Evolutionary conservation across 2,329 filamentous ascomycete species (phyloP), one percentile per base, ranked within the genome.

Genomic region (Cryoendolithus antarcticus): DNA sequence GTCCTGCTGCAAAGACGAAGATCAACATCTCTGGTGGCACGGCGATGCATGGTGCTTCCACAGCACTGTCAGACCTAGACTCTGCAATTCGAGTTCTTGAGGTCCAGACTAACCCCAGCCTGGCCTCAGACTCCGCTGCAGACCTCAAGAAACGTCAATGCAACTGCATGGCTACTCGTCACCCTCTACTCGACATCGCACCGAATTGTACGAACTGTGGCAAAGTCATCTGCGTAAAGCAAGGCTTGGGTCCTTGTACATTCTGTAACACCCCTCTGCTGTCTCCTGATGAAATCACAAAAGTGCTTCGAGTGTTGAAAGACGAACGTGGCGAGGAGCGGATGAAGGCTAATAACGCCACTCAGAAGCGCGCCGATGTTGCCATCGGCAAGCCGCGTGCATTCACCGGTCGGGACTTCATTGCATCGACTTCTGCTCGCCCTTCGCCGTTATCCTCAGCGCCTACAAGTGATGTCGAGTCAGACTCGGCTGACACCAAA

Each of bases 191-290:
- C 33, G 76, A 76, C n/a, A 86, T 89, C 1, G 86, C 88, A 0
- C 91, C 91, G 1, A 98, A 96, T 58, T 98, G 91, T 57, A 65
- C 93, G 10, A 80, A 74, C 33, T 98, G 91, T 53, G 91, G 91
- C 43, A 96, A 96, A 59, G 86, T 98, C 9, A 80, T 96, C 39
- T 98, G 91, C 58, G 77, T 93, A 15, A 88, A 91, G 54, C 88
- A 98, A 61, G 91, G 91, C 0, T 70, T 96, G 1, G 89, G 89
- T 0, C 89, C 89, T 0, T 98, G 91, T 60, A 95, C 89, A 0
- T 95, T 84, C 55, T 98, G 91, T 63, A 77, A 78, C 0, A 70
- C 73, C 0, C 76, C 85, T 0, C 66, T 98, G 0, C 66, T 98
- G 6, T 79, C 72, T 24, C 58, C 74, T 0, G 64, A 72, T 3